Evolutionary conservation across 371 early-diverging fungal species (phyloP).

Genomic region (Capillidium rhysosporum): DNA sequence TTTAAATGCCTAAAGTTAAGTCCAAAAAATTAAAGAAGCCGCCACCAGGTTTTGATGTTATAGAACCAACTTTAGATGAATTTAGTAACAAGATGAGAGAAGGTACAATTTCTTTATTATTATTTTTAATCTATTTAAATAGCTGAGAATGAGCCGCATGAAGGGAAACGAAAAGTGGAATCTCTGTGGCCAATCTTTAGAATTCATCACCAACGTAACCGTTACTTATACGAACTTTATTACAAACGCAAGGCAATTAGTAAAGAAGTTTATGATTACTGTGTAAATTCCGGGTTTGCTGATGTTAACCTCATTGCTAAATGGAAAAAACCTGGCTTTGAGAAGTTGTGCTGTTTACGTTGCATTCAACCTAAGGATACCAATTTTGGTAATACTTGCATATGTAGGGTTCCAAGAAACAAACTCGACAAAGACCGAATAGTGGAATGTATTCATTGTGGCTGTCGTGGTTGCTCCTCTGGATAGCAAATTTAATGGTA

Average conservation of each 20-base stretch:
- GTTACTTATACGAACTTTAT: conserved; percentile 89
- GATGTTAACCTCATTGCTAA: conserved; percentile 92
- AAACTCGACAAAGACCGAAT: conserved; percentile 74
- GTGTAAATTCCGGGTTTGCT: conserved; percentile 74
- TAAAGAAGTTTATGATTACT: conserved; percentile 77
- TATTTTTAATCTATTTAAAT: conserved; percentile 7
- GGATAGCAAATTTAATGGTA: conserved; percentile 5
- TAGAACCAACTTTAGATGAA: conserved; percentile 84
- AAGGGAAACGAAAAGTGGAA: conserved; percentile 87
- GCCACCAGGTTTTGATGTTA: conserved; percentile 88
- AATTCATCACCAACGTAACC: conserved; percentile 91
- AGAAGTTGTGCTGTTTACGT: conserved; percentile 92
- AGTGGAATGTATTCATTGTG: conserved; percentile 90
- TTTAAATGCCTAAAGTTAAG: conserved; percentile 65
- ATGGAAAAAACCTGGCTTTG: conserved; percentile 97
- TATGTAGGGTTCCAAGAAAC: conserved; percentile 91
- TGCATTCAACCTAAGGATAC: conserved; percentile 96
- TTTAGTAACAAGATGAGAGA: conserved; percentile 89
- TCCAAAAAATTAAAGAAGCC: conserved; percentile 58
- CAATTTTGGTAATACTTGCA: conserved; percentile 93
- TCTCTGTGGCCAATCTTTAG: conserved; percentile 90
- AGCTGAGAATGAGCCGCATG: conserved; percentile 92
- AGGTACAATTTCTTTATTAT: conserved; percentile 29
- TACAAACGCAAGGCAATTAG: conserved; percentile 89
- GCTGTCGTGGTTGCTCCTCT: conserved; percentile 28